Percentiles rank a stretch among this genome's conserved stretches.
Evolutionary conservation across 2,329 filamentous ascomycete genomes (phyloP).

Genomic region (Ophiostoma ips): DNA sequence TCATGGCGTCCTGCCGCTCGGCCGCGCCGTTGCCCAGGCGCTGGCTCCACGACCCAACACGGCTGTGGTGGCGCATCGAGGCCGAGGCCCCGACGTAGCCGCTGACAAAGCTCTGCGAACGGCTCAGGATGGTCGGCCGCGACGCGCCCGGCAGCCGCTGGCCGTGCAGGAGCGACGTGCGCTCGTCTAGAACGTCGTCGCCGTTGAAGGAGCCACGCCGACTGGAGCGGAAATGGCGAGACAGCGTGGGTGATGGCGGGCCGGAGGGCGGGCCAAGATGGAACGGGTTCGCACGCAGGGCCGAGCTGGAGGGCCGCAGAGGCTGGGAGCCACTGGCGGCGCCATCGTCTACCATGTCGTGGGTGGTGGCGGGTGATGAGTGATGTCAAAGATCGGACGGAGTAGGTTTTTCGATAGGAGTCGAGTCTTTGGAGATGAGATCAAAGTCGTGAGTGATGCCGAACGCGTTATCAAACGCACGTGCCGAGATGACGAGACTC

Average conservation of each 20-base stretch:
- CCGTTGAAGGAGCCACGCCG: slow-evolving; percentile 15
- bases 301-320: neutral
- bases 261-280: slow-evolving; percentile 15
- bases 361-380: too few species aligned
- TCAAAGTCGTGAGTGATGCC: too few species aligned
- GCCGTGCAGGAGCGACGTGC: slow-evolving; percentile 17
- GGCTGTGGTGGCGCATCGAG: slow-evolving; percentile 35
- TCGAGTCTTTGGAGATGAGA: too few species aligned
- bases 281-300: neutral
- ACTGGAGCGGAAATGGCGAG: slow-evolving; percentile 13
- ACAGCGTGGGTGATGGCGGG: slow-evolving; percentile 19
- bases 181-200: slow-evolving; percentile 18
- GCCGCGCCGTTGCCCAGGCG: slow-evolving; percentile 49
- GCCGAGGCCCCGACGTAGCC: slow-evolving; percentile 10
- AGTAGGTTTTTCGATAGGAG: too few species aligned
- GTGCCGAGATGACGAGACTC: too few species aligned
- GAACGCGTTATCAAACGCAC: too few species aligned
- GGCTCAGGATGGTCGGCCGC: slow-evolving; percentile 15
- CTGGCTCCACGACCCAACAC: slow-evolving; percentile 43
- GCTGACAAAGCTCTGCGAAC: slow-evolving; percentile 19
- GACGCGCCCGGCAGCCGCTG: slow-evolving; percentile 11
- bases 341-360: neutral
- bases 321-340: neutral
- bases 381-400: too few species aligned
- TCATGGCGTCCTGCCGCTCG: slow-evolving; percentile 41